Conservation (phyloP, 208 protist genomes). For the Crithidia sp. region DNA sequence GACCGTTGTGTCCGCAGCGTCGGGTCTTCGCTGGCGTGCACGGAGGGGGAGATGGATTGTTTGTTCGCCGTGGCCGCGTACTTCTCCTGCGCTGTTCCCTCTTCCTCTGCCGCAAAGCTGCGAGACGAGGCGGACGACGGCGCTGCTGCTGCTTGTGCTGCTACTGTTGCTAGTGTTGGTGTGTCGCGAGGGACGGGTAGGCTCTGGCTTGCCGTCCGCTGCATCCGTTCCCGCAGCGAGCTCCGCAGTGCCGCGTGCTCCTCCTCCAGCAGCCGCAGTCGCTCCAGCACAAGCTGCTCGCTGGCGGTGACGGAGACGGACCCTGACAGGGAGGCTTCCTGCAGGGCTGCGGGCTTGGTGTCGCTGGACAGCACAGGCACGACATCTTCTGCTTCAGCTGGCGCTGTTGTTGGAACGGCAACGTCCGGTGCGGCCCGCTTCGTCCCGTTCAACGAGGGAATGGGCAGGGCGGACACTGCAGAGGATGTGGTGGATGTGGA, state of each 20-base stretch:
- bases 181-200: too few species aligned
- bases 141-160: neutral
- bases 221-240: neutral
- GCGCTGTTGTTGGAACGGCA: neutral
- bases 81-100: neutral
- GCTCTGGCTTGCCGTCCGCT: neutral
- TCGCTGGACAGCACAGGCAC: too few species aligned
- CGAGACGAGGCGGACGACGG: neutral
- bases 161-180: too few species aligned
- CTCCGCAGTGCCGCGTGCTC: neutral
- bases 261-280: conserved; percentile 6
- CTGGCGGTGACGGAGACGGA: conserved; percentile 5
- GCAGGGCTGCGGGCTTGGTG: neutral
- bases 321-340: neutral
- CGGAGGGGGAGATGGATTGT: neutral
- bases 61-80: neutral
- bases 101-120: neutral
- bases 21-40: neutral
- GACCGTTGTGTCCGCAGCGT: neutral
- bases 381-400: neutral
- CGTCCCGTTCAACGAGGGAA: neutral
- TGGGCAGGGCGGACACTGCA: conserved; percentile 1
- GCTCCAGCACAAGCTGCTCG: conserved; percentile 14
- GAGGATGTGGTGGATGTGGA: neutral
- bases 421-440: neutral